Percentiles rank a stretch among this genome's conserved stretches.
Conservation (phyloP, 1,284 basidiomycete species). For the Neonothopanus nambi region DNA sequence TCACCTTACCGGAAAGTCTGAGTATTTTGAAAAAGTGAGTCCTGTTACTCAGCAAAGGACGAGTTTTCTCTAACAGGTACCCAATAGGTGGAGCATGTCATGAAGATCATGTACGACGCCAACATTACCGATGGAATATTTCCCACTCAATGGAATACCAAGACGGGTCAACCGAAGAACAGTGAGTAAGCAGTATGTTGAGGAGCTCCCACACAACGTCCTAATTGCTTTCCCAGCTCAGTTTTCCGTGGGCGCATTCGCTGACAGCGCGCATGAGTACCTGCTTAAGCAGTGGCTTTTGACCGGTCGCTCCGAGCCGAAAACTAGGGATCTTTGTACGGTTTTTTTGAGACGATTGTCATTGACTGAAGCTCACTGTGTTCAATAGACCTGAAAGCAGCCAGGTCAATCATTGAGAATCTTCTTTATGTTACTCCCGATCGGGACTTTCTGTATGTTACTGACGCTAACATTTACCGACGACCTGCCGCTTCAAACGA, state of each 20-base stretch:
- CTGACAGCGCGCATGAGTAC: constrained; percentile 78
- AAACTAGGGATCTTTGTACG: constrained; percentile 66
- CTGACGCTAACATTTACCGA: constrained; percentile 41
- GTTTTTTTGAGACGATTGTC: not conserved
- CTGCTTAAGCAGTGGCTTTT: constrained; percentile 73
- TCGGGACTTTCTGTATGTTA: constrained; percentile 70
- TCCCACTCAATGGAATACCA: constrained; percentile 43
- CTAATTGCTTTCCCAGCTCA: constrained; percentile 34
- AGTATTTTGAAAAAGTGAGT: constrained; percentile 47
- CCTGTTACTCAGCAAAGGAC: too few relatives aligned
- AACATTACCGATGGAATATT: constrained; percentile 40
- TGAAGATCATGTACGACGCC: constrained; percentile 47
- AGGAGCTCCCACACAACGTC: not conserved
- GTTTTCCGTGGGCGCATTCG: constrained; percentile 61
- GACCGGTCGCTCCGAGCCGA: constrained; percentile 57
- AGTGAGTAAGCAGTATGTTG: constrained; percentile 21
- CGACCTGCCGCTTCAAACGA: not conserved
- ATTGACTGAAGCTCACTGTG: not conserved
- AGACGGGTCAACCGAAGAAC: constrained; percentile 37
- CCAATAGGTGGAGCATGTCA: constrained; percentile 42
- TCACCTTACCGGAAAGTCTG: constrained; percentile 50
- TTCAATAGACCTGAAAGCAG: constrained; percentile 57
- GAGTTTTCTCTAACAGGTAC: too few relatives aligned
- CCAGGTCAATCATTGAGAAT: constrained; percentile 60
- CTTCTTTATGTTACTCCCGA: constrained; percentile 67